phyloP scores from a whole-genome alignment of 108 stramenopile genomes.

The Skeletonema grethae region DNA sequence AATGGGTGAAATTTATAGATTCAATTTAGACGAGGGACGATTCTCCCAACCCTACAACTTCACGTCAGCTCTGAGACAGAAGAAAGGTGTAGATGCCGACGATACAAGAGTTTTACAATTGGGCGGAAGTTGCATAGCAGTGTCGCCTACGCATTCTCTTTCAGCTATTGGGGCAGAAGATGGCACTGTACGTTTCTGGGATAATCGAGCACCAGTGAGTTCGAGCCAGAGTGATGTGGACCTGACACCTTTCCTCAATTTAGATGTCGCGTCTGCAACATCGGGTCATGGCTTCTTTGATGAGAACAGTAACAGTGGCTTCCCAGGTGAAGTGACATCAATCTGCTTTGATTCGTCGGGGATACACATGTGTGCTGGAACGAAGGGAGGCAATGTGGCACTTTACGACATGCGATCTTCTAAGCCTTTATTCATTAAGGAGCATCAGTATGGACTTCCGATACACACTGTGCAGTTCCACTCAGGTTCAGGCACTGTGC shows the following conservation, averaged over 20 bases:
- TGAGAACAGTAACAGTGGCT: slow-evolving; percentile 38
- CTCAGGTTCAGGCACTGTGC: slow-evolving; percentile 68
- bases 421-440: slow-evolving; percentile 87
- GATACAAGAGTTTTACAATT: slow-evolving; percentile 35
- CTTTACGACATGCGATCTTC: slow-evolving; percentile 95
- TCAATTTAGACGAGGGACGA: slow-evolving; percentile 96
- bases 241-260: slow-evolving; percentile 72
- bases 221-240: slow-evolving; percentile 40
- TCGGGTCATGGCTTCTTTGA: slow-evolving; percentile 75
- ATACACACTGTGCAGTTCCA: slow-evolving; percentile 93
- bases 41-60: slow-evolving; percentile 87
- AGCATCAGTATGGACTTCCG: slow-evolving; percentile 96
- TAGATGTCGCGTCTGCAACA: slow-evolving; percentile 82
- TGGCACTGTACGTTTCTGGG: slow-evolving; percentile 91
- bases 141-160: slow-evolving; percentile 73
- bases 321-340: slow-evolving; percentile 78
- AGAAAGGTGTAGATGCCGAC: slow-evolving; percentile 24
- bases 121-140: slow-evolving; percentile 73
- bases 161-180: slow-evolving; percentile 88
- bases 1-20: slow-evolving; percentile 79
- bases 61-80: slow-evolving; percentile 48
- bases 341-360: slow-evolving; percentile 87
- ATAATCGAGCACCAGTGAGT: slow-evolving; percentile 70
- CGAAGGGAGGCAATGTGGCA: slow-evolving; percentile 86
- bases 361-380: slow-evolving; percentile 91